Evolutionary conservation across 1,139 yeast genomes (phyloP).

Genomic region (Taphrina wiesneri): DNA sequence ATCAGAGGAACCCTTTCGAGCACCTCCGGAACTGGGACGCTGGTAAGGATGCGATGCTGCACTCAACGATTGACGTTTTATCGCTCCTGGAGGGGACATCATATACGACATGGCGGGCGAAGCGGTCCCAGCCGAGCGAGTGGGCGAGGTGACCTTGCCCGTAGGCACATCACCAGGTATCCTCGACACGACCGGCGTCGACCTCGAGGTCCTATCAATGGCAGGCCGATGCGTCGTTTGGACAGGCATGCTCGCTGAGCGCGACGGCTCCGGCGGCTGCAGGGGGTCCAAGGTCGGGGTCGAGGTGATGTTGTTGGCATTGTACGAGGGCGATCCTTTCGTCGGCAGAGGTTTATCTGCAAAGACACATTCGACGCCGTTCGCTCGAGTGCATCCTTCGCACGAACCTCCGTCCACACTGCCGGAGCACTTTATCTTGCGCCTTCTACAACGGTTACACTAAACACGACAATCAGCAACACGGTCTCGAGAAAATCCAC

Average conservation of each 20-base stretch:
- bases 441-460: constrained; percentile 30
- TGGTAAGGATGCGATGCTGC: constrained; percentile 20
- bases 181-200: not conserved
- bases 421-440: constrained; percentile 32
- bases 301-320: not conserved
- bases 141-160: constrained; percentile 1
- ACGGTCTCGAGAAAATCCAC: not conserved
- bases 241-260: constrained; percentile 2
- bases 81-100: constrained; percentile 6
- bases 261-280: not conserved
- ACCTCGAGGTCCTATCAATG: not conserved
- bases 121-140: constrained; percentile 1
- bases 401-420: constrained; percentile 24
- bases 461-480: not conserved
- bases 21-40: constrained; percentile 7
- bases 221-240: not conserved
- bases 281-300: not conserved
- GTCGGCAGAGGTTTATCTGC: constrained; percentile 23
- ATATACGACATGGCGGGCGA: not conserved
- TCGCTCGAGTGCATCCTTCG: constrained; percentile 28
- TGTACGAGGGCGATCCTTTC: not conserved
- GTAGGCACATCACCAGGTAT: not conserved
- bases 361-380: constrained; percentile 25
- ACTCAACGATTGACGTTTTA: constrained; percentile 4
- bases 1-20: constrained; percentile 9